Evolutionary conservation across 805 yeast species (phyloP), one percentile per base, ranked within the genome.

Genomic region (Jamesozyma lodderae): DNA sequence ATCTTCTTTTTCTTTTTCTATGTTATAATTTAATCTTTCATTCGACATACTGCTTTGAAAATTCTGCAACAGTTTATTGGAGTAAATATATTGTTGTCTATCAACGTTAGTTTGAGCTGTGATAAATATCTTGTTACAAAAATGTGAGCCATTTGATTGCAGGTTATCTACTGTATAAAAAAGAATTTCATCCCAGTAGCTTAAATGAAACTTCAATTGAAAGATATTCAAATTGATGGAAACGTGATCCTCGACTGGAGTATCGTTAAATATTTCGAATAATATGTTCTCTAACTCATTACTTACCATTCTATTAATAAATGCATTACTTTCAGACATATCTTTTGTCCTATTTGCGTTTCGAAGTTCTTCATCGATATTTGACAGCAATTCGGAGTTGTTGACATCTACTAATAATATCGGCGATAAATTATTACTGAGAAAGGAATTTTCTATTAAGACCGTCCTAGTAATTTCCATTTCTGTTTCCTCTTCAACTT

Each of bases 181-280:
- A 22, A 41, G 8, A n/a, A 36, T 8, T 21, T 31, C 13, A 26
- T 42, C 38, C 48, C 48, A 45, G 13, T 33, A 38, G 19, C 30
- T 35, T 4, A 45, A 16, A 10, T 41, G 31, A 20, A 27, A 30
- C 29, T 25, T 17, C 11, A 41, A 14, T 23, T 32, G 24, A 19
- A 31, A 35, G 3, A 43, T n/a, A 24, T 38, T 41, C 19, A 42
- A 31, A 36, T 42, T 33, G 3, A 42, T 33, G 11, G 24, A 24
- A 6, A 20, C 9, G 13, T 24, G 24, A n/a, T 4, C 11, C 4
- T 11, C 11, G 4, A 21, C 13, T 14, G 15, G 9, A 2, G 8
- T n/a, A 24, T 19, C 25, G 6, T 25, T 24, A 4, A 36, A 9
- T 5, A 32, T 15, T 8, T 9, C n/a, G 7, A 14, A 15, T 13